Base-by-base conservation (phyloP, 2,329 filamentous ascomycete species). In the Berkeleyomyces rouxiae region DNA sequence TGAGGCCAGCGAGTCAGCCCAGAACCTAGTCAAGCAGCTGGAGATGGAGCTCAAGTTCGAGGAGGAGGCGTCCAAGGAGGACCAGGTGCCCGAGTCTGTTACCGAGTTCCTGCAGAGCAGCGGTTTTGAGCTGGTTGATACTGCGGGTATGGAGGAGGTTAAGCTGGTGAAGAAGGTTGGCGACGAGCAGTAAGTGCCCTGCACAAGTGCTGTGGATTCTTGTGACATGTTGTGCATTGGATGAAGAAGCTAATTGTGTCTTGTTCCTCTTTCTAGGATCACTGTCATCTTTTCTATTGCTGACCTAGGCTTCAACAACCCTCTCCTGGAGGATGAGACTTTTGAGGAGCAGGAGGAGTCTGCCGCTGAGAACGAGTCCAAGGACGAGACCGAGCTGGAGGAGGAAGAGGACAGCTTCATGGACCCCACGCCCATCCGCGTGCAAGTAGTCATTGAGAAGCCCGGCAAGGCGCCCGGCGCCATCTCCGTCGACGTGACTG, bases 401-500 rank as follows among this genome's bases (percentile, higher is more conserved):
- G 79, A 79, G 43, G 76, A 80, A 13, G 81, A 79, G 3, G 74
- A 76, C 13, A 74, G 74, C 10, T 70, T 75, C 61, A 71, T 60
- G 46, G 77, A 81, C 64, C 74, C 80, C 46, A 80, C 82, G 65
- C 90, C 92, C 72, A 88, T 87, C 69, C 86, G 86, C 68, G 80
- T 96, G 66, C 90, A 87, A 75, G 84, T 99, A 70, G 85, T 91
- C 59, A 81, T 99, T 64, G 90, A 95, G 80, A 95, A 96, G 79
- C 80, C 87, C 65, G 82, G 82, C 75, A 87, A 88, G 71, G 68
- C 70, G 31, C 58, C 68, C 36, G 91, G 92, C 65, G 90, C 90
- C 37, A 81, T 99, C 67, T 85, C 87, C 74, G 84, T 99, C 69
- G 90, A 96, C 74, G 87, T 90, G 65, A 79, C 87, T 65, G 90